Evolutionary conservation across 1,284 basidiomycete species (phyloP).

Genomic region (Heliocybe sulcata): DNA sequence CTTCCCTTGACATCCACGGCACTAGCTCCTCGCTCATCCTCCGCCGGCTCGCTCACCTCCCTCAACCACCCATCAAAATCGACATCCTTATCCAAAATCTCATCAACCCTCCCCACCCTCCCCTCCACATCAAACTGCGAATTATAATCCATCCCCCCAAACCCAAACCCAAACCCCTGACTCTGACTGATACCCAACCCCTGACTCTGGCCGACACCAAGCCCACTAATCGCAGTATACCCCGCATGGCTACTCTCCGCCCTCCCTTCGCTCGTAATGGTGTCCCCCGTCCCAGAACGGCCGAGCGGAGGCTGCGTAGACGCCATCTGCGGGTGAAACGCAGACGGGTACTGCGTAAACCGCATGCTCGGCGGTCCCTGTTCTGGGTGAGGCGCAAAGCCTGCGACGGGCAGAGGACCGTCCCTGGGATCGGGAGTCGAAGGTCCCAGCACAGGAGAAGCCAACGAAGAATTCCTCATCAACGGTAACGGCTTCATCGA

Average conservation of each 20-base stretch:
- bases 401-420: neutral
- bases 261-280: neutral
- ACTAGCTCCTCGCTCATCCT: too few species aligned
- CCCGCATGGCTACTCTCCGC: neutral
- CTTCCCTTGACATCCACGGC: neutral
- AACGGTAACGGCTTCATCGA: conserved; percentile 11
- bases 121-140: conserved; percentile 43
- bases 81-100: conserved; percentile 35
- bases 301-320: conserved; percentile 27
- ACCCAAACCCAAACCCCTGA: conserved; percentile 12
- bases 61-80: conserved; percentile 38
- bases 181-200: conserved; percentile 7
- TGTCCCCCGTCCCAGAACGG: neutral
- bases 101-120: conserved; percentile 31
- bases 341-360: conserved; percentile 26
- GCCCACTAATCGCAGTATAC: conserved; percentile 9
- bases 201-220: conserved; percentile 7
- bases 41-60: conserved; percentile 16
- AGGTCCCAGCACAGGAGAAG: conserved; percentile 32
- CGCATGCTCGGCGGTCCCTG: conserved; percentile 26
- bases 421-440: conserved; percentile 17
- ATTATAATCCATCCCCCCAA: conserved; percentile 29
- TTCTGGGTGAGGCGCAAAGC: conserved; percentile 11
- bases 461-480: conserved; percentile 33
- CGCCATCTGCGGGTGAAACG: conserved; percentile 30